Conservation (phyloP, 129 eudicot genomes). For the Calendula officinalis region DNA sequence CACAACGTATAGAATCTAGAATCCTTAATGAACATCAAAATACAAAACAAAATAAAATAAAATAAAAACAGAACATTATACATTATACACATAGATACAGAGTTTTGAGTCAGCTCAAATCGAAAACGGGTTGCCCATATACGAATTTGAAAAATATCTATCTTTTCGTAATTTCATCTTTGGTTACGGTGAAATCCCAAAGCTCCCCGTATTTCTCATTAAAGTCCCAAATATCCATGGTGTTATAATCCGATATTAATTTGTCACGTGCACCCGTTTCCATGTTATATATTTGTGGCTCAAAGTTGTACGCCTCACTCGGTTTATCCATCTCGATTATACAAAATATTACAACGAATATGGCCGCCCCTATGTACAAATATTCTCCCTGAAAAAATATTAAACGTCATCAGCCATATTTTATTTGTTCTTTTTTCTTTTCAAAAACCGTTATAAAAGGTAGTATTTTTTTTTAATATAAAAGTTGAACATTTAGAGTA, state of each 20-base stretch:
- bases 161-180: slow-evolving; percentile 68
- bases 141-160: slow-evolving; percentile 12
- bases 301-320: slow-evolving; percentile 83
- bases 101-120: slow-evolving; percentile 9
- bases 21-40: neutral
- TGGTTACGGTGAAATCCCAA: slow-evolving; percentile 87
- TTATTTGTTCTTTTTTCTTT: neutral
- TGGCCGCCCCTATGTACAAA: slow-evolving; percentile 87
- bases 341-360: slow-evolving; percentile 66
- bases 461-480: neutral
- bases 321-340: slow-evolving; percentile 96
- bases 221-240: slow-evolving; percentile 96
- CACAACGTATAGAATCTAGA: neutral
- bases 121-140: slow-evolving; percentile 7
- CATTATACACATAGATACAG: slow-evolving; percentile 4
- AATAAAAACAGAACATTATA: neutral
- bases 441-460: neutral
- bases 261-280: slow-evolving; percentile 89
- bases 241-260: slow-evolving; percentile 83
- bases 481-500: slow-evolving; percentile 4
- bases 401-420: neutral
- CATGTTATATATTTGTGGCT: slow-evolving; percentile 90
- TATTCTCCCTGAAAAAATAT: slow-evolving; percentile 69
- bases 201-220: slow-evolving; percentile 95
- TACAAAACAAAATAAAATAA: neutral